Evolutionary conservation across 2,329 filamentous ascomycete genomes (phyloP).

Genomic region (Cercospora citrullina): DNA sequence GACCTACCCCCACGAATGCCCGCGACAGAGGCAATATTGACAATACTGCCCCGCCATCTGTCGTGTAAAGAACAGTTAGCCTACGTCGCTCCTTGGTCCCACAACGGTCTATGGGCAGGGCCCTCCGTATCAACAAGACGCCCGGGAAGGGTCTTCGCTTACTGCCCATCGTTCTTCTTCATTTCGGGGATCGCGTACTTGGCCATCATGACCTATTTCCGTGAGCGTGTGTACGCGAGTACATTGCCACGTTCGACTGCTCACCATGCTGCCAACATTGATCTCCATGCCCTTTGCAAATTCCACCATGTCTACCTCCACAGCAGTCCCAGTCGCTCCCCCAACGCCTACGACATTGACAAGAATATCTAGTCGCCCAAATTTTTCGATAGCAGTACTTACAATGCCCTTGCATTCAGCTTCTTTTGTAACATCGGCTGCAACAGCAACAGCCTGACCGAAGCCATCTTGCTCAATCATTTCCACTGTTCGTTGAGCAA

Average conservation of each 20-base stretch:
- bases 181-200: constrained; percentile 64
- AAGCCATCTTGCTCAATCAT: constrained; percentile 49
- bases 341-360: constrained; percentile 65
- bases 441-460: constrained; percentile 47
- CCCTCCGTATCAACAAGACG: not conserved
- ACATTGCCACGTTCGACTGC: not conserved
- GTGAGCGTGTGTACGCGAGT: not conserved
- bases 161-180: constrained; percentile 52
- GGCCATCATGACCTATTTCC: constrained; percentile 52
- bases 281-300: constrained; percentile 61
- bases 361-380: constrained; percentile 62
- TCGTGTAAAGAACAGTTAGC: not conserved
- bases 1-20: constrained; percentile 50
- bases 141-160: not conserved
- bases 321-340: constrained; percentile 60
- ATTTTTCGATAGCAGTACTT: constrained; percentile 48
- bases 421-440: constrained; percentile 58
- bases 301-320: constrained; percentile 59
- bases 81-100: not conserved
- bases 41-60: constrained; percentile 51
- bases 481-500: constrained; percentile 56
- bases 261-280: constrained; percentile 63
- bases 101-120: not conserved
- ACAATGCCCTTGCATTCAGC: constrained; percentile 52
- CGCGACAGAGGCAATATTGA: constrained; percentile 65